A percentile compares a stretch with the other conserved stretches of the same genome.
These are phyloP conservation scores for Tylopilus intermedius DNA, from an alignment of 768 basidiomycete genomes.

Conservation along the genomic window DNA sequence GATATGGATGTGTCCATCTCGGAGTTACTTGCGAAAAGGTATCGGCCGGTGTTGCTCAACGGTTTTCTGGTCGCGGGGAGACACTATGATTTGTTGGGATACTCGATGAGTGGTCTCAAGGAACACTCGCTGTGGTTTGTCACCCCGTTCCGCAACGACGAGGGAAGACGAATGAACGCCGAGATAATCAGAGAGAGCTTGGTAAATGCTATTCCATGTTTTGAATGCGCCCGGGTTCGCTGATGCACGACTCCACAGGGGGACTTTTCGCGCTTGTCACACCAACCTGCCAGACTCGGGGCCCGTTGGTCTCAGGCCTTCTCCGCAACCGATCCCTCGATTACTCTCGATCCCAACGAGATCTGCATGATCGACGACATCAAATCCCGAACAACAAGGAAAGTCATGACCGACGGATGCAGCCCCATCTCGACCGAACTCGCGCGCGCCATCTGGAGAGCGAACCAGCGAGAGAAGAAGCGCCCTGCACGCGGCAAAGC, in stretches of 20 bases:
- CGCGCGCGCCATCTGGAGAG: constrained; percentile 33
- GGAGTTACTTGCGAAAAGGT: constrained; percentile 31
- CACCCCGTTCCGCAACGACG: constrained; percentile 33
- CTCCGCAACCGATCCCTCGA: constrained; percentile 45
- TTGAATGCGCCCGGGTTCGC: background rate
- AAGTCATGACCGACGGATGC: constrained; percentile 49
- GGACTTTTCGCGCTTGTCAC: constrained; percentile 33
- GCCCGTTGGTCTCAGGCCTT: constrained; percentile 56
- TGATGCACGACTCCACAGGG: constrained; percentile 28
- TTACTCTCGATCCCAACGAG: constrained; percentile 33
- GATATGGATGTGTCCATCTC: constrained; percentile 30
- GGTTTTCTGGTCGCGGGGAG: constrained; percentile 42
- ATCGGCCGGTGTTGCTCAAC: constrained; percentile 28
- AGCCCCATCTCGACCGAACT: constrained; percentile 41
- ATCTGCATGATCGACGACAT: constrained; percentile 32
- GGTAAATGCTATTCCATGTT: constrained; percentile 18
- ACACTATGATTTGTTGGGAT: constrained; percentile 43
- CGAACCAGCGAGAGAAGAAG: constrained; percentile 29
- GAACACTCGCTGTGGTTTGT: constrained; percentile 49
- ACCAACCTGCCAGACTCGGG: constrained; percentile 44
- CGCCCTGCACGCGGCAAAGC: constrained; percentile 11
- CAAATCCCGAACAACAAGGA: constrained; percentile 20
- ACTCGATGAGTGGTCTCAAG: constrained; percentile 50
- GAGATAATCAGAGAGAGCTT: constrained; percentile 29
- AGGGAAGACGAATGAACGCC: constrained; percentile 24